phyloP scores from a whole-genome alignment of 306 rosid genomes.

The Prunus dulcis region DNA sequence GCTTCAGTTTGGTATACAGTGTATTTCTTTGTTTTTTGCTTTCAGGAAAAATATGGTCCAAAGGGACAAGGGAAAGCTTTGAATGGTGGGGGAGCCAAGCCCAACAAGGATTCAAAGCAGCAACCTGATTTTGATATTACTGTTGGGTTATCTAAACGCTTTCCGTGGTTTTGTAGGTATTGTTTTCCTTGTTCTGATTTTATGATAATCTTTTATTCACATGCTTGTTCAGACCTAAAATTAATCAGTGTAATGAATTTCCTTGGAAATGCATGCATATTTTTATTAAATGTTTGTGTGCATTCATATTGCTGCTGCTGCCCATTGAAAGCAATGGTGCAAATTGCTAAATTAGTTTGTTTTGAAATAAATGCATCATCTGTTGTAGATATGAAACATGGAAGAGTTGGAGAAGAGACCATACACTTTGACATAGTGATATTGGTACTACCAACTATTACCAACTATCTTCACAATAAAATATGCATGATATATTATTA shows the following conservation, averaged over 20 bases:
- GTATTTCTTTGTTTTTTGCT: background rate
- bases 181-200: background rate
- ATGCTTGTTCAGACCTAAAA: background rate
- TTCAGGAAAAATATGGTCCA: constrained; percentile 95
- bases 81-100: constrained; percentile 48
- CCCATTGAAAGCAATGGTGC: background rate
- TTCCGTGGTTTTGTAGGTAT: constrained; percentile 96
- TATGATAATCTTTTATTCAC: background rate
- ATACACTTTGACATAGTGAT: background rate
- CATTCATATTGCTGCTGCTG: background rate
- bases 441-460: constrained; percentile 3
- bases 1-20: background rate
- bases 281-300: background rate
- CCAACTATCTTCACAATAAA: background rate
- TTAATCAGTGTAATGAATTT: background rate
- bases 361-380: constrained; percentile 10
- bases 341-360: background rate
- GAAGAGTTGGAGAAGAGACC: constrained; percentile 1
- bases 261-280: background rate
- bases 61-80: constrained; percentile 69
- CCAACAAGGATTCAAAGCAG: constrained; percentile 50
- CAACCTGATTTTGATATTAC: constrained; percentile 65
- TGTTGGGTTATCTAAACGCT: constrained; percentile 83
- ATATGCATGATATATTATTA: background rate
- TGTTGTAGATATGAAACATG: background rate